Conservation (phyloP, 768 basidiomycete genomes). For the Suillus fuscotomentosus region DNA sequence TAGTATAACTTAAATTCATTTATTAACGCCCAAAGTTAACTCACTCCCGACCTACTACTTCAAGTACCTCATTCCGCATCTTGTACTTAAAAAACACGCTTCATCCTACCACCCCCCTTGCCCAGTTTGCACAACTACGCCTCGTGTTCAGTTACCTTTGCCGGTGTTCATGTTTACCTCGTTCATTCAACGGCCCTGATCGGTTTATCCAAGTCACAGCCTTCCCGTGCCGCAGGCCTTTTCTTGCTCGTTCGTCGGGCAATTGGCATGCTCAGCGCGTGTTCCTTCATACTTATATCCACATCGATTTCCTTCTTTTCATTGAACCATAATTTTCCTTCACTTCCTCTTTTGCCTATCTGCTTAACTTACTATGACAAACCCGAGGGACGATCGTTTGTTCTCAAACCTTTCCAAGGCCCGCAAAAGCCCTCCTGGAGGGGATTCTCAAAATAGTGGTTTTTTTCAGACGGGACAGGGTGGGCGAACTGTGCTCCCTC, state of each 20-base stretch:
- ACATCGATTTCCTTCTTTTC: constrained; percentile 54
- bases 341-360: constrained; percentile 57
- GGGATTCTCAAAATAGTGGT: constrained; percentile 55
- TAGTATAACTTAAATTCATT: constrained; percentile 19
- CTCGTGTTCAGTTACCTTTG: constrained; percentile 43
- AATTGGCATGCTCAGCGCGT: constrained; percentile 43
- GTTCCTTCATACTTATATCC: constrained; percentile 45
- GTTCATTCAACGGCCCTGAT: constrained; percentile 46
- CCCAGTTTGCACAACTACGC: constrained; percentile 39
- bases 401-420: constrained; percentile 62
- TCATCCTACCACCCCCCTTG: constrained; percentile 31
- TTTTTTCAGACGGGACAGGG: constrained; percentile 82
- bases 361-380: constrained; percentile 63
- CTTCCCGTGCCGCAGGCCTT: constrained; percentile 32
- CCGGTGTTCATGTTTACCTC: constrained; percentile 49
- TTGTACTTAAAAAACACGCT: constrained; percentile 29
- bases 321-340: constrained; percentile 40
- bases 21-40: constrained; percentile 18
- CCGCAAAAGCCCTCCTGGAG: constrained; percentile 64
- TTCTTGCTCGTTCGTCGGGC: constrained; percentile 33
- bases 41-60: constrained; percentile 17
- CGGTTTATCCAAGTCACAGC: constrained; percentile 35
- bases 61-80: constrained; percentile 18
- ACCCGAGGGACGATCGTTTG: constrained; percentile 70
- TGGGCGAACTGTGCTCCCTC: constrained; percentile 87